Evolutionary conservation across 2,329 filamentous ascomycete genomes (phyloP).

Genomic region (Nectriaceae sp.): DNA sequence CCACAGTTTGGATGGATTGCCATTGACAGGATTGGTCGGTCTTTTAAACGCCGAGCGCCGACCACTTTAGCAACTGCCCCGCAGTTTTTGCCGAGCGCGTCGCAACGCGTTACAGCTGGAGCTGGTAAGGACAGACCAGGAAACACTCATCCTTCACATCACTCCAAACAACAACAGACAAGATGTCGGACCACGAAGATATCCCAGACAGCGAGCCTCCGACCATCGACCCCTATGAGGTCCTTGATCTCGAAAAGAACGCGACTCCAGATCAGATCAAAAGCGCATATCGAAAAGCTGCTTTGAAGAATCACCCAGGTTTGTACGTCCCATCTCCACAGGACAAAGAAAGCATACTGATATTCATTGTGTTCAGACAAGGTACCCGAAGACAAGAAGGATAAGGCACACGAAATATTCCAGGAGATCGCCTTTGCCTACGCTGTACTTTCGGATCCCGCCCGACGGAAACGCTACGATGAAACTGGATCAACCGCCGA

Average conservation of each 20-base stretch:
- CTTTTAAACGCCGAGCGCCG: constrained; percentile 24
- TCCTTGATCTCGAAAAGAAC: constrained; percentile 69
- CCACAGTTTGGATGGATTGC: no score
- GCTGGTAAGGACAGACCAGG: no score
- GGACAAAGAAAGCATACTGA: constrained; percentile 14
- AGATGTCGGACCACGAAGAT: constrained; percentile 55
- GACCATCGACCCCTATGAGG: constrained; percentile 73
- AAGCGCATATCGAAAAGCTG: constrained; percentile 86
- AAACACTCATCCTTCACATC: constrained; percentile 5
- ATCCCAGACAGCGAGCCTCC: constrained; percentile 60
- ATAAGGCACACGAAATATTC: constrained; percentile 76
- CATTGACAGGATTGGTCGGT: no score
- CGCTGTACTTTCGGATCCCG: constrained; percentile 82
- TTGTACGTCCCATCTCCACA: constrained; percentile 28
- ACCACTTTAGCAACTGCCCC: constrained; percentile 25
- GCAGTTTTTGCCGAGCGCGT: constrained; percentile 18
- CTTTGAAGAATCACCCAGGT: constrained; percentile 86
- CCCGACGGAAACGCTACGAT: constrained; percentile 84
- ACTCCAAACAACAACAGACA: constrained; percentile 16
- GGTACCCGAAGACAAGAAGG: constrained; percentile 66
- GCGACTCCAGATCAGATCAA: constrained; percentile 83
- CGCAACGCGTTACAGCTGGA: constrained; percentile 22
- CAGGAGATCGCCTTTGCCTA: constrained; percentile 94
- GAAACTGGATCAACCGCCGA: constrained; percentile 87
- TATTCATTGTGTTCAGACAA: constrained; percentile 63